Evolutionary conservation across 2,329 filamentous ascomycete genomes (phyloP), one percentile per base, ranked within the genome.

Genomic region (Talaromyces atroroseus): DNA sequence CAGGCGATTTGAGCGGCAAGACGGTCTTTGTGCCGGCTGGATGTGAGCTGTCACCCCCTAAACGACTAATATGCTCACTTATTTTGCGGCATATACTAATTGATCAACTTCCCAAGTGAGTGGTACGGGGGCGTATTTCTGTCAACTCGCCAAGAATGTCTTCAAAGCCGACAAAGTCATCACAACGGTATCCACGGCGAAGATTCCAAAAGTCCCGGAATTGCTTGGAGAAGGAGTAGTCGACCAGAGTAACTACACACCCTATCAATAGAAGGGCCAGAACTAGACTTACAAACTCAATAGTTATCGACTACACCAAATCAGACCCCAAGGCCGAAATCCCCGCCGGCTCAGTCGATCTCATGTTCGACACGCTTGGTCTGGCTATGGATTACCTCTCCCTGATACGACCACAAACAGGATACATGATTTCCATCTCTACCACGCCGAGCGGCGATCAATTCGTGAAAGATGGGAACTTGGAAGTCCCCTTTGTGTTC

Each of bases 1-100:
- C 77, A 29, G 74, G 74, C n/a, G 70, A 68, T 11, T 71, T 82
- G 0, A 69, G 72, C 38, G 78, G 78, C 12, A 79, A 78, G 68
- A 80, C 78, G 2, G 77, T 80, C 5, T 80, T 78, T 59, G 70
- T 83, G 14, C 72, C 78, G 0, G 80, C 69, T 1, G 80, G 74
- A 2, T 70, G 63, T 65, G 59, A 58, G 63, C 20, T 34, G n/a
- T 29, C 26, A 29, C 26, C 26, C n/a, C n/a, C n/a, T n/a, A n/a
- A n/a, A n/a, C n/a, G n/a, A n/a, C n/a, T n/a, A n/a, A n/a, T n/a
- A n/a, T n/a, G 29, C 7, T 32, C 29, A 5, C 11, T 12, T 32
- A 2, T 36, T 46, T 11, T 46, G 11, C 44, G 12, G 10, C 29
- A 11, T 32, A 32, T 32, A 34, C 45, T 38, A 44, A 29, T n/a